Base-by-base conservation (phyloP, 2,329 filamentous ascomycete species). In the Fusarium hainanense region DNA sequence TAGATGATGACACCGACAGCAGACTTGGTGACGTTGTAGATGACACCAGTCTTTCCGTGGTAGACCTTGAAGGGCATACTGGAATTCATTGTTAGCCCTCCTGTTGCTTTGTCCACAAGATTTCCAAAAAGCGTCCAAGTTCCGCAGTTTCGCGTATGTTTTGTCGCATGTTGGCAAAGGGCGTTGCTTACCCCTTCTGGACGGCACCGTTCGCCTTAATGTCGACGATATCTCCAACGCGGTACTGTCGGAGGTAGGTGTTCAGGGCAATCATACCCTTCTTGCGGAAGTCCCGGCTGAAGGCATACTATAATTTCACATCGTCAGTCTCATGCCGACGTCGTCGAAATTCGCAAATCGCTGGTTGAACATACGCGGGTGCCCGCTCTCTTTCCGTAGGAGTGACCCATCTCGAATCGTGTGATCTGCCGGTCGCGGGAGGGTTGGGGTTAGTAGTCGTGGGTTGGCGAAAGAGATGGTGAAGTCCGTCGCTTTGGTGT, bases 51-150 rank as follows among this genome's bases (percentile, higher is more conserved):
- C 93, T 98, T 98, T 82, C 95, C 96, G 90, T 98, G 94, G 92
- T 97, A 98, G 87, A 97, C 92, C 90, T 98, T 98, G 92, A 94
- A 94, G 79, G 95, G 94, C 93, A 97, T 96, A 88, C 93, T 94
- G 79, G 82, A 77, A 66, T 67, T 55, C 63, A 70, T 57, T 71
- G 76, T 84, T 74, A 85, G 81, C 72, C 68, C 47, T 51, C 32
- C 40, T 54, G 47, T 54, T 61, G 37, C 52, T 37, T 50, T 44
- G 43, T 50, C 43, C 51, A 67, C 25, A 50, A 32, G 12, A 52
- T 60, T 61, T 46, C 47, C 37, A 51, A 59, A 58, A 43, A 54
- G 62, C 65, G 54, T 42, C 30, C 51, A 66, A 68, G 58, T 57
- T 66, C 59, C 65, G 58, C 56, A 63, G 27, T 62, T 60, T 66